Evolutionary conservation across 2,329 filamentous ascomycete species (phyloP), one percentile per base, ranked within the genome.

Genomic region (Aspergillus hiratsukae): DNA sequence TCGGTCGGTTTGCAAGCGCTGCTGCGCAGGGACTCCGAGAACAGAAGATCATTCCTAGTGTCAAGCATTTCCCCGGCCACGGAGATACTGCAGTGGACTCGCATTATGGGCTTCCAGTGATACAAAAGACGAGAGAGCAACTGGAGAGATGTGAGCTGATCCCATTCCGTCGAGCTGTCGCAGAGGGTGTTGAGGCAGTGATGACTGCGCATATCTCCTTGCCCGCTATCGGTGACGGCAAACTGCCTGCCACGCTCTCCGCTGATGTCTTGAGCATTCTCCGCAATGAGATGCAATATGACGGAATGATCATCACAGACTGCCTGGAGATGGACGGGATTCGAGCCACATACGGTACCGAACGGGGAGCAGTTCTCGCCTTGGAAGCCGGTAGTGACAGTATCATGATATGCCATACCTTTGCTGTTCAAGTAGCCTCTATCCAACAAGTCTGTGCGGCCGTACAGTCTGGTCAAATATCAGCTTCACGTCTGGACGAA

Each of bases 11-110:
- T 55, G 66, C 76, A 28, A 73, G 72, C 48, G 74, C 72, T 8
- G 63, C 71, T 37, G 67, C 74, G 8, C 68, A 64, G 43, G 76
- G 75, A 7, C 64, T 78, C 14, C 67, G 70, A 23, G 68, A 75
- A 50, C 61, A 68, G n/a, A 71, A 71, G 6, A 64, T 79, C 23
- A 64, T 78, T 5, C 71, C 76, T 5, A 77, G 73, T 53, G 69
- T 76, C 1, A 79, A 79, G 60, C 74, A 78, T 66, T 78, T 79
- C 41, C 76, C 76, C 4, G 75, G 76, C 0, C 76, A 77, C 61
- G 75, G 75, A 27, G 73, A 78, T 57, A 78, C 74, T 0, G 72
- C 71, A n/a, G 69, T 76, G 0, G 75, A 78, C 58, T 78, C 75
- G 1, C 75, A 78, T 61, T 73, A 72, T 64, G 74, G 74, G 1